Conservation (phyloP, 2,329 filamentous ascomycete genomes). For the Diaporthe humulicola region DNA sequence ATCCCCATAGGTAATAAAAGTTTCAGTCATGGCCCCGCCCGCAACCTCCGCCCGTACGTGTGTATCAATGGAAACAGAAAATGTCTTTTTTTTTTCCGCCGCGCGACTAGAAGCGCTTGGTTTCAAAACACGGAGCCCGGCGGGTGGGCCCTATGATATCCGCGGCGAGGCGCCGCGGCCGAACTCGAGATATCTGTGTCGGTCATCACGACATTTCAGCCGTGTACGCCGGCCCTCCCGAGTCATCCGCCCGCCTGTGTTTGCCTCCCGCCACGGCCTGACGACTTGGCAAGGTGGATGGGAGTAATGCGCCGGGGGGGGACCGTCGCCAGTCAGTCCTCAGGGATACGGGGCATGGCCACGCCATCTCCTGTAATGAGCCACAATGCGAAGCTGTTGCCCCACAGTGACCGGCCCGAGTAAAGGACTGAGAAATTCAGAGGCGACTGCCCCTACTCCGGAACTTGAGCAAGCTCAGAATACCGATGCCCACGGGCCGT, state of each 20-base stretch:
- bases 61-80: not conserved
- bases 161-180: not conserved
- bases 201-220: not conserved
- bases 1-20: slow-evolving; percentile 25
- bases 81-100: not conserved
- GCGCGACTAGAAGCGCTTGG: not conserved
- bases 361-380: not conserved
- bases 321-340: not conserved
- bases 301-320: not conserved
- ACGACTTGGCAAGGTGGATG: not conserved
- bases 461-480: not conserved
- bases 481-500: not conserved
- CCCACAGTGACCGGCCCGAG: not conserved
- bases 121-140: not conserved
- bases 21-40: slow-evolving; percentile 14
- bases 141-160: not conserved
- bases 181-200: not conserved
- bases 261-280: not conserved
- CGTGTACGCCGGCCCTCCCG: not conserved
- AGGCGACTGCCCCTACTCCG: not conserved
- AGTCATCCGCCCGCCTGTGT: not conserved
- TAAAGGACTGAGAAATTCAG: not conserved
- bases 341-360: not conserved
- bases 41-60: not conserved
- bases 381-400: not conserved